Percentiles rank a stretch among this genome's conserved stretches.
Conservation (phyloP, 2,329 filamentous ascomycete species). For the Fusarium concolor region DNA sequence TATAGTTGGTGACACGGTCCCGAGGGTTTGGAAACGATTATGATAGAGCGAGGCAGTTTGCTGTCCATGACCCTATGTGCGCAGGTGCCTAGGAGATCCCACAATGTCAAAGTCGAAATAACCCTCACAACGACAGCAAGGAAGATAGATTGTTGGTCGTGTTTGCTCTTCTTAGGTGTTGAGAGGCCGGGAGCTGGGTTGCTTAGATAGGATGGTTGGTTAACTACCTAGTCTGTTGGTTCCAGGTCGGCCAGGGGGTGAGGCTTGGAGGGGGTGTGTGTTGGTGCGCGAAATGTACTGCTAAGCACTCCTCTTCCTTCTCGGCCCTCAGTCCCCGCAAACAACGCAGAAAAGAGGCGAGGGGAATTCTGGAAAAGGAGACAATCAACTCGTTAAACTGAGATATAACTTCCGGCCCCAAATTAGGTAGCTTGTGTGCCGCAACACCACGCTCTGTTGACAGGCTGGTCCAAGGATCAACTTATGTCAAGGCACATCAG, state of each 20-base stretch:
- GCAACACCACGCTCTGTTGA: constrained; percentile 42
- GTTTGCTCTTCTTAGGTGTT: constrained; percentile 37
- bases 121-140: constrained; percentile 42
- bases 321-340: constrained; percentile 43
- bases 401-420: constrained; percentile 44
- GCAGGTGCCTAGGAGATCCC: constrained; percentile 42
- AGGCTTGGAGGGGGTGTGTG: constrained; percentile 42
- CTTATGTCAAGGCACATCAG: constrained; percentile 48
- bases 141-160: constrained; percentile 44
- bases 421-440: constrained; percentile 45
- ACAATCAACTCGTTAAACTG: constrained; percentile 36
- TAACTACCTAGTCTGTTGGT: constrained; percentile 40
- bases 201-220: constrained; percentile 44
- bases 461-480: constrained; percentile 31
- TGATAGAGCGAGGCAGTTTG: constrained; percentile 44
- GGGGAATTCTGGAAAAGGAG: constrained; percentile 31
- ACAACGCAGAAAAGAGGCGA: constrained; percentile 39
- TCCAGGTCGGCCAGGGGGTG: constrained; percentile 42
- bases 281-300: constrained; percentile 41
- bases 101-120: constrained; percentile 47
- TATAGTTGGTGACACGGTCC: constrained; percentile 47
- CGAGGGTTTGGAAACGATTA: constrained; percentile 41
- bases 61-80: constrained; percentile 46
- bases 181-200: constrained; percentile 41
- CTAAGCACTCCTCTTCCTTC: constrained; percentile 40